Evolutionary conservation across 2,329 filamentous ascomycete species (phyloP).

Genomic region (Calonectria henricotiae): DNA sequence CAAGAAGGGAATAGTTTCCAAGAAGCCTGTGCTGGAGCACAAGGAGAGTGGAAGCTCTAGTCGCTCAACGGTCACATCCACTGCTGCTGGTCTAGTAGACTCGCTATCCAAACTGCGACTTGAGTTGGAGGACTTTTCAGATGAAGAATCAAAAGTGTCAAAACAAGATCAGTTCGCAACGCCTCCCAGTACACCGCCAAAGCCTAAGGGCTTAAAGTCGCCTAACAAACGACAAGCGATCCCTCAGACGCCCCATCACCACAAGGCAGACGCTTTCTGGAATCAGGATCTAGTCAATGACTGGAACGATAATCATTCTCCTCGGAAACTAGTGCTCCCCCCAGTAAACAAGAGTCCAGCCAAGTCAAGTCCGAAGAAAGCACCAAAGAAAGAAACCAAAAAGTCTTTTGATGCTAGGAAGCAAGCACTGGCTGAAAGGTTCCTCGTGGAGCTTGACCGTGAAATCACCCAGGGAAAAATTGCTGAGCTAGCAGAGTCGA

Average conservation of each 20-base stretch:
- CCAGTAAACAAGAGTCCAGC: constrained; percentile 50
- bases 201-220: constrained; percentile 49
- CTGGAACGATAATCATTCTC: constrained; percentile 77
- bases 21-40: constrained; percentile 16
- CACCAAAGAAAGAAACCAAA: constrained; percentile 62
- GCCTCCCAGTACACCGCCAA: constrained; percentile 48
- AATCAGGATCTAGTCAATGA: constrained; percentile 72
- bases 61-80: constrained; percentile 20
- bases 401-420: constrained; percentile 77
- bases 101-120: constrained; percentile 50
- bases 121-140: constrained; percentile 48
- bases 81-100: constrained; percentile 47
- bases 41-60: background rate
- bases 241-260: constrained; percentile 69
- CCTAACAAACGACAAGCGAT: constrained; percentile 60
- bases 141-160: constrained; percentile 41
- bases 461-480: constrained; percentile 76
- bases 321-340: constrained; percentile 61
- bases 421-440: constrained; percentile 74
- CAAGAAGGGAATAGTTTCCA: constrained; percentile 22
- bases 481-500: constrained; percentile 70
- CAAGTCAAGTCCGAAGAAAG: constrained; percentile 57
- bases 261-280: constrained; percentile 74
- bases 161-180: constrained; percentile 42
- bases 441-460: constrained; percentile 79